Evolutionary conservation across 2,329 filamentous ascomycete genomes (phyloP).

Genomic region (Trichoderma koningii): DNA sequence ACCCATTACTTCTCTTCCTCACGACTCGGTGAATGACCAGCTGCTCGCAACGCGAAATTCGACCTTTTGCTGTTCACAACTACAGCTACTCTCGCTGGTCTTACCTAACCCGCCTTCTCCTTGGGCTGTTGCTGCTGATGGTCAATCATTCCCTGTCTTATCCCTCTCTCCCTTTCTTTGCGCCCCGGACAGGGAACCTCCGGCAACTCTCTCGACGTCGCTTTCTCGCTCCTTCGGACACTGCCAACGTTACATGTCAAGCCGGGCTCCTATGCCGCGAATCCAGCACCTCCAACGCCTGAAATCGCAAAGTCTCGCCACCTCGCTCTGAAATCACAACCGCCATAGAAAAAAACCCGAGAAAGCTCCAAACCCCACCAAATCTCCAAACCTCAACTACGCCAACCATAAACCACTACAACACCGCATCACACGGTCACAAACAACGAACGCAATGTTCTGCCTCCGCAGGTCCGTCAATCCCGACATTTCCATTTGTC

Average conservation of each 20-base stretch:
- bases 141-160: neutral
- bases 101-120: slow-evolving; percentile 1
- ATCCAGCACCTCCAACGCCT: neutral
- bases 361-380: neutral
- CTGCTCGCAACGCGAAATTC: neutral
- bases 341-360: neutral
- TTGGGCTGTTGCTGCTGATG: neutral
- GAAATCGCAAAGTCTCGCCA: slow-evolving; percentile 4
- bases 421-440: neutral
- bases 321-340: neutral
- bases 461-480: slow-evolving; percentile 49
- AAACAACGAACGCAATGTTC: slow-evolving; percentile 51
- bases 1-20: neutral
- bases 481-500: neutral
- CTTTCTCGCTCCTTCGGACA: neutral
- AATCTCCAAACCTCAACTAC: neutral
- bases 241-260: neutral
- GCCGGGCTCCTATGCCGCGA: too few relatives aligned
- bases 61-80: neutral
- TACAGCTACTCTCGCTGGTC: neutral
- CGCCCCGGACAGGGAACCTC: neutral
- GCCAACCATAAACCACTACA: too few relatives aligned
- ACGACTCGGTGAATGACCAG: neutral
- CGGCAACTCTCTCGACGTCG: neutral
- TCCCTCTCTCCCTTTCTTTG: too few relatives aligned